Base-by-base conservation (phyloP, 23 red algal genomes). In the Gracilaria domingensis region DNA sequence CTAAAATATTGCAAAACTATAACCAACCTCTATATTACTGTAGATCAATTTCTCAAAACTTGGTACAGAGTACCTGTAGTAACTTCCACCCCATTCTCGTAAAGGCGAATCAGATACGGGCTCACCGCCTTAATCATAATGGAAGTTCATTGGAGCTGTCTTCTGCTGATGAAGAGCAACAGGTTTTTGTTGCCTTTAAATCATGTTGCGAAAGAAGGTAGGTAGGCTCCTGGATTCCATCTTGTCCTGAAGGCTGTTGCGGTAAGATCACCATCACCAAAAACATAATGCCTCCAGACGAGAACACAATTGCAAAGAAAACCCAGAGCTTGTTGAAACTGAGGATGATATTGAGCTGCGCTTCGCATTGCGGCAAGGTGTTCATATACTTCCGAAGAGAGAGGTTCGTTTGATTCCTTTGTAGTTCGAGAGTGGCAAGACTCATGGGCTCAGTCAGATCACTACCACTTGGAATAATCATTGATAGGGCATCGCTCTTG, bases 361-460 rank as follows among this genome's bases (percentile, higher is more conserved):
- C 38, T 29, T 23, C 28, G 67, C 67, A 73, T 9, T 44, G 33
- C 67, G 67, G 67, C 67, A 37, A 18, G 9, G 33, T 73, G 33
- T 44, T 73, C 14, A 73, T 24, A 44, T 40, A 73, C 67, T 37
- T 40, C 0, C 28, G n/a, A 35, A 73, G 38, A 16, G 20, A 73
- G 2, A 35, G 20, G 2, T 44, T 18, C 1, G 67, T 37, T 44
- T 73, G 67, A 73, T 44, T 73, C 21, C 20, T 5, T 5, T 29
- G 67, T 21, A 73, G 38, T 37, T 2, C 38, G 1, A 73, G 33
- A 2, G 34, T 40, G 33, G 33, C 35, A 1, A 40, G 33, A 44
- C 67, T 73, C 67, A 73, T 73, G 7, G 35, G 8, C 38, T 73
- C 67, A 1, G 67, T 73, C 35, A 73, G 34, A 44, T 73, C 44